phyloP scores from a whole-genome alignment of 768 basidiomycete species.

The Guyanaporus albipodus region DNA sequence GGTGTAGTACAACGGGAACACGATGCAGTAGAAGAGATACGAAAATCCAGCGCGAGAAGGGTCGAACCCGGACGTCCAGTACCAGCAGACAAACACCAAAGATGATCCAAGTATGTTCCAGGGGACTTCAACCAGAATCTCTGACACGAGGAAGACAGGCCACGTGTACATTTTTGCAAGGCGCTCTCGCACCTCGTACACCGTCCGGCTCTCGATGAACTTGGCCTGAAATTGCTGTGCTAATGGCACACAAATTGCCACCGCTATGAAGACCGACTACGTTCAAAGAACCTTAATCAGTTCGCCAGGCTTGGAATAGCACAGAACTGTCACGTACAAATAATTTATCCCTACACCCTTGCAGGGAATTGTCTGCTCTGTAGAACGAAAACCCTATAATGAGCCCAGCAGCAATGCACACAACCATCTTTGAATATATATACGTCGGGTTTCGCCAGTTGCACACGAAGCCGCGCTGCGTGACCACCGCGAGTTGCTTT shows the following conservation, averaged over 20 bases:
- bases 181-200: constrained; percentile 66
- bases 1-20: constrained; percentile 42
- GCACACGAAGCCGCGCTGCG: constrained; percentile 41
- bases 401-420: constrained; percentile 52
- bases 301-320: neutral
- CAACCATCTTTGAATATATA: constrained; percentile 51
- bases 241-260: constrained; percentile 48
- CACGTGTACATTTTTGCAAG: constrained; percentile 64
- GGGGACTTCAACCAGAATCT: constrained; percentile 54
- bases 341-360: constrained; percentile 61
- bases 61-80: constrained; percentile 47
- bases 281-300: neutral
- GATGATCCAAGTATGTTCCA: constrained; percentile 59
- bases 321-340: constrained; percentile 51
- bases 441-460: constrained; percentile 61
- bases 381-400: constrained; percentile 66
- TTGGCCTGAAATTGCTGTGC: constrained; percentile 62
- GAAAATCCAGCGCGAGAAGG: constrained; percentile 37
- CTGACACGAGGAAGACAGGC: constrained; percentile 53
- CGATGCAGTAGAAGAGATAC: constrained; percentile 36
- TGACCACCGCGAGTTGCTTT: constrained; percentile 43
- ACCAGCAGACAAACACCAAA: constrained; percentile 65
- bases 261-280: constrained; percentile 57
- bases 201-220: constrained; percentile 51
- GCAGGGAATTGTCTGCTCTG: constrained; percentile 47